Conservation (phyloP, 176 grass and related monocot genomes). For the Tillandsia leiboldiana region DNA sequence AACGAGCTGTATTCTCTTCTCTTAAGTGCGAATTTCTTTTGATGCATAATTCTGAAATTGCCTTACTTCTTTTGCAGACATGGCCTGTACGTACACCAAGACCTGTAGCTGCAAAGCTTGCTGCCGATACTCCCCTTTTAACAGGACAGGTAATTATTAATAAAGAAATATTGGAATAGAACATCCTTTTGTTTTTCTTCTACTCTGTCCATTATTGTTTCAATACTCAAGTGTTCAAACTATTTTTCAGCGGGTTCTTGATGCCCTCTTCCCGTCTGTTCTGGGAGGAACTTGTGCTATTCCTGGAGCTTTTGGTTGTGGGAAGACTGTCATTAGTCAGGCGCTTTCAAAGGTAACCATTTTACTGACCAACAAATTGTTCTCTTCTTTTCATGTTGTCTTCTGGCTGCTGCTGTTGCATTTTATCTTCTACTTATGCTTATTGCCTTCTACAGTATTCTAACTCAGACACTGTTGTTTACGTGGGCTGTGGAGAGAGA, state of each 20-base stretch:
- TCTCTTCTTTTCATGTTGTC: background rate
- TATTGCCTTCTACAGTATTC: slow-evolving; percentile 53
- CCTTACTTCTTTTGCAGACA: slow-evolving; percentile 34
- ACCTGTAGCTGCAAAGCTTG: slow-evolving; percentile 74
- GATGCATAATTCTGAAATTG: slow-evolving; percentile 7
- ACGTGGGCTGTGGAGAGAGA: slow-evolving; percentile 86
- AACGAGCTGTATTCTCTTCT: slow-evolving; percentile 8
- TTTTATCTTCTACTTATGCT: slow-evolving; percentile 8
- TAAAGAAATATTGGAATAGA: background rate
- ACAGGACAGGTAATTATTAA: slow-evolving; percentile 54
- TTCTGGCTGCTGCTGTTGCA: slow-evolving; percentile 4
- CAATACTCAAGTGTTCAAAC: background rate
- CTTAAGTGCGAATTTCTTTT: background rate
- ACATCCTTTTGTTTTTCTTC: background rate
- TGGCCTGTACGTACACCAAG: slow-evolving; percentile 85
- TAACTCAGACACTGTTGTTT: slow-evolving; percentile 80
- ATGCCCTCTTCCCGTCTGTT: slow-evolving; percentile 87
- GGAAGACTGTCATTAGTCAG: slow-evolving; percentile 97
- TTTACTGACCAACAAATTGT: slow-evolving; percentile 12
- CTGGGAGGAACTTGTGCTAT: slow-evolving; percentile 85
- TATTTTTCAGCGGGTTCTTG: slow-evolving; percentile 64
- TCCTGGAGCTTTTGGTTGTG: slow-evolving; percentile 89
- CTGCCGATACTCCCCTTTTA: slow-evolving; percentile 76
- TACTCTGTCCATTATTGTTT: background rate
- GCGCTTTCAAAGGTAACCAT: slow-evolving; percentile 79